Base-by-base conservation (phyloP, 805 yeast species). In the Ogataea kodamae region DNA sequence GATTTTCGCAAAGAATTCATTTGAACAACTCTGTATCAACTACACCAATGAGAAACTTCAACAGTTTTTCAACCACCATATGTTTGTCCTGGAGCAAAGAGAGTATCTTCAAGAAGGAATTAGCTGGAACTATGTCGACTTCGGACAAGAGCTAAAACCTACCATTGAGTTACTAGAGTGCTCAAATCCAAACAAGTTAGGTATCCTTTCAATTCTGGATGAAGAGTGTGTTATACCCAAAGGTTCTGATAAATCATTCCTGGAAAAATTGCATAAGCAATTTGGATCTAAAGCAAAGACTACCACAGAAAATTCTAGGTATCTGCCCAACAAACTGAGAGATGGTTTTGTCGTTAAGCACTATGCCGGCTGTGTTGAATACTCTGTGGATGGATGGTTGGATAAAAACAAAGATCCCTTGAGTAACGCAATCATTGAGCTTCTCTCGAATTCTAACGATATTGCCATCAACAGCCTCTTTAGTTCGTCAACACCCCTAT, bases 321-420 rank as follows among this genome's bases (percentile, higher is more conserved):
- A 82, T 57, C 74, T 68, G 46, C 79, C 92, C 21, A 82, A 88
- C 36, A 80, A 82, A 46, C 68, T 79, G 27, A 71, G 80, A 39
- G 76, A 74, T 46, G 95, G 95, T 3, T 92, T 92, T 51, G 68
- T 85, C 5, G 67, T 92, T 13, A 79, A 82, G 39, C 99, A 92
- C 61, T 92, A 92, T 61, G 99, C 99, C 15, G 97, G 96, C 7
- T 79, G 78, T 37, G 99, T 92, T n/a, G 96, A 89, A 50, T 92
- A 92, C 58, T 75, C 84, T 20, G 81, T 87, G 14, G 89, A 82
- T 12, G 90, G 89, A 19, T 92, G 98, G 98, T 64, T 92, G 16
- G 86, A 86, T 43, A 92, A 92, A 61, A 92, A 92, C 56, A 85
- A 84, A 46, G 98, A 92, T 55, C 98, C 97, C 1, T 67, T 92